phyloP scores from a whole-genome alignment of 2,329 filamentous ascomycete genomes.

The Xylaria sp. region DNA sequence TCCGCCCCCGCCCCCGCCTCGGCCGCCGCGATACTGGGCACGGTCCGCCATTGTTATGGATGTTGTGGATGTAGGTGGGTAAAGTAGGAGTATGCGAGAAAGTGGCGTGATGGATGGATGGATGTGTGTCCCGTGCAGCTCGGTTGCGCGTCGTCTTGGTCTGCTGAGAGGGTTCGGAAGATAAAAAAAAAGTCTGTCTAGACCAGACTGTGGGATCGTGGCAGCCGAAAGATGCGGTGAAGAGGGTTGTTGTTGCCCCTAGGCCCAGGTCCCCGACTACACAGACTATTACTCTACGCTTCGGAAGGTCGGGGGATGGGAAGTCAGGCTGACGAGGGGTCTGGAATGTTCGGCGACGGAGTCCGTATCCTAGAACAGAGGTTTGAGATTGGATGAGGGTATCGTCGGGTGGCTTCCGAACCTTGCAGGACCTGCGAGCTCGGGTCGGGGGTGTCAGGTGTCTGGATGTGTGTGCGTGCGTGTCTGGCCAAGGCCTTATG shows the following conservation, averaged over 20 bases:
- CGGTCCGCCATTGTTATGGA: constrained; percentile 53
- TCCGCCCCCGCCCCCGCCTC: constrained; percentile 48
- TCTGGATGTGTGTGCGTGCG: too few species aligned
- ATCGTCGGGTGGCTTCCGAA: constrained; percentile 19
- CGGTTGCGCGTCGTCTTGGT: neutral
- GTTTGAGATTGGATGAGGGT: constrained; percentile 23
- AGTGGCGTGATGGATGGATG: neutral
- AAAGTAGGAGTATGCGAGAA: constrained; percentile 1
- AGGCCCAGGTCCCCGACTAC: constrained; percentile 3
- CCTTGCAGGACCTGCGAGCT: constrained; percentile 20
- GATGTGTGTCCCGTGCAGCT: neutral
- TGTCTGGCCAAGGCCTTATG: neutral
- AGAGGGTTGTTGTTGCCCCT: neutral
- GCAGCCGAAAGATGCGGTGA: constrained; percentile 23
- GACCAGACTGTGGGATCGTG: constrained; percentile 1
- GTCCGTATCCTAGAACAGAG: constrained; percentile 21
- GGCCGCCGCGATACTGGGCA: constrained; percentile 51
- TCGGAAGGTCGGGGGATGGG: constrained; percentile 22
- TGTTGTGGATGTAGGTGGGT: constrained; percentile 7
- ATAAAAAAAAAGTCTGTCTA: neutral
- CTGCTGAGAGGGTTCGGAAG: neutral
- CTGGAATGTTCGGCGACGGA: constrained; percentile 29
- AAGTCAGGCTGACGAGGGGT: constrained; percentile 7
- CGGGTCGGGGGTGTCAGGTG: too few species aligned
- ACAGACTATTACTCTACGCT: constrained; percentile 18